Base-by-base conservation (phyloP, 768 basidiomycete species). In the Amanita thiersii region DNA sequence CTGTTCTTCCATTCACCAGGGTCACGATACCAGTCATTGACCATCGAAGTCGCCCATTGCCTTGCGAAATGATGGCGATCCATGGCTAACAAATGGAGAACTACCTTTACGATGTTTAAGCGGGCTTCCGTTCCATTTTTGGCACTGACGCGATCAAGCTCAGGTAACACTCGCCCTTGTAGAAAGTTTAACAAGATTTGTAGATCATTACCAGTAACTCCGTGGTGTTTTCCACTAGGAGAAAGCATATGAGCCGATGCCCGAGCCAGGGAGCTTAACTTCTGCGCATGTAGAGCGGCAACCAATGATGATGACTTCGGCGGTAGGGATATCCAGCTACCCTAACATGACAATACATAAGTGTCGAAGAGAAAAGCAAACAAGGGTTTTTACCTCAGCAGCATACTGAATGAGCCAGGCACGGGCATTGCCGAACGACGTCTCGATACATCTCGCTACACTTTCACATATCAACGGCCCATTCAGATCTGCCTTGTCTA, bases 321-420 rank as follows among this genome's bases (percentile, higher is more conserved):
- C n/a, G 57, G 54, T 4, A 56, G 50, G 7, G 65, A 59, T 77
- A 79, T 79, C 52, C 71, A 70, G 47, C 70, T 62, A 73, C 79
- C 47, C 19, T 32, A 37, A 18, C 37, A 21, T 28, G 15, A 37
- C 11, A 30, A 12, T 33, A 31, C 20, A 35, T 9, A 28, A 18
- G 7, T 28, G 3, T 18, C 9, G 2, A 24, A 2, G 12, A 2
- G 26, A 19, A 21, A 21, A 9, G 10, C 4, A 33, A 41, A 11
- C 32, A 35, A 14, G 6, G 25, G 10, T 2, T 49, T 62, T 37
- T 48, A 80, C 79, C 63, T 81, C 68, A n/a, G 73, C 42, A 0
- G 63, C 52, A 43, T 72, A 63, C 29, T 64, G 59, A 17, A 83
- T 49, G 9, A 76, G 52, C 74, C 75, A 79, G 37, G 66, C 56